Percentiles rank a stretch among this genome's conserved stretches.
Evolutionary conservation across 2,329 filamentous ascomycete genomes (phyloP).

Genomic region (Claviceps pazoutovae): DNA sequence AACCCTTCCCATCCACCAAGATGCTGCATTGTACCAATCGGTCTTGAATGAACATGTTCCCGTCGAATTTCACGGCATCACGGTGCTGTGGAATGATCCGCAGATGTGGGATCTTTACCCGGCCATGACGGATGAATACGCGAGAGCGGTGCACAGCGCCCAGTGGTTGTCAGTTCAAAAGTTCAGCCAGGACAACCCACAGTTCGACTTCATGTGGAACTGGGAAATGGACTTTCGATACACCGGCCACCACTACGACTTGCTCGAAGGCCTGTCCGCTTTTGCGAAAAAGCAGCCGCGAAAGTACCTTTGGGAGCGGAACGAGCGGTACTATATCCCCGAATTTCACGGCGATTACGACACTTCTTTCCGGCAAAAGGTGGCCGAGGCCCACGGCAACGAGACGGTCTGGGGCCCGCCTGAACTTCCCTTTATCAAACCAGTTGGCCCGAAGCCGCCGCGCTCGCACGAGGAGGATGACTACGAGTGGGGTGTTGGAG

Average conservation of each 20-base stretch:
- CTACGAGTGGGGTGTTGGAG: slow-evolving; percentile 63
- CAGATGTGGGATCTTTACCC: slow-evolving; percentile 69
- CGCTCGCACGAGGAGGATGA: slow-evolving; percentile 45
- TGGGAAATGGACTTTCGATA: slow-evolving; percentile 76
- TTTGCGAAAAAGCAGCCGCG: slow-evolving; percentile 57
- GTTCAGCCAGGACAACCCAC: slow-evolving; percentile 60
- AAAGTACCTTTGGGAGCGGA: slow-evolving; percentile 61
- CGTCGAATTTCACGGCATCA: slow-evolving; percentile 54
- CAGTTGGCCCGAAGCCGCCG: slow-evolving; percentile 50
- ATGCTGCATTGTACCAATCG: slow-evolving; percentile 42
- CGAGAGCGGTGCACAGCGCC: slow-evolving; percentile 39
- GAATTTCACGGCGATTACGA: slow-evolving; percentile 52
- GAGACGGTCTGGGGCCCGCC: slow-evolving; percentile 54
- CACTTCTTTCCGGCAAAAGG: slow-evolving; percentile 49
- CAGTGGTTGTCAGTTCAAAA: slow-evolving; percentile 64
- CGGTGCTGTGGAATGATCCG: slow-evolving; percentile 59
- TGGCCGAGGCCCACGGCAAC: slow-evolving; percentile 39
- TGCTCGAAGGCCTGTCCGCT: slow-evolving; percentile 49
- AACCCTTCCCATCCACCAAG: slow-evolving; percentile 42
- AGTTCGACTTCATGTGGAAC: slow-evolving; percentile 76
- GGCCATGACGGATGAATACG: slow-evolving; percentile 48
- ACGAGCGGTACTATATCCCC: slow-evolving; percentile 60
- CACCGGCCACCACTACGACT: slow-evolving; percentile 70
- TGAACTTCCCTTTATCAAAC: slow-evolving; percentile 43
- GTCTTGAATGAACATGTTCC: slow-evolving; percentile 52